Conservation (phyloP, 225 moss, liverwort and hornwort species). For the Pseudisothecium myosuroides region DNA sequence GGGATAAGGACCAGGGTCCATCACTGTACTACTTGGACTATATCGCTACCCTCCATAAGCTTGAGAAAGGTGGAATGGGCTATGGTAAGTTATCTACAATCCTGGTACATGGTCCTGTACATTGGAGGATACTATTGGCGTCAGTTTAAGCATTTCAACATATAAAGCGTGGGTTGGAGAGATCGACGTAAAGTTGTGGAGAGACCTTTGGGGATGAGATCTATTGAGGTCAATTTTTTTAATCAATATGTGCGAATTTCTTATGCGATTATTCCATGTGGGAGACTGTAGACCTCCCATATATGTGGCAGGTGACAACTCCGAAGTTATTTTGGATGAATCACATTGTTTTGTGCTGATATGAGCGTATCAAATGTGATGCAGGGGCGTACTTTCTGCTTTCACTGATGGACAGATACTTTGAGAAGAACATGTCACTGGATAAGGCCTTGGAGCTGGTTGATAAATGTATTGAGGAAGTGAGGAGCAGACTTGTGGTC, state of each 20-base stretch:
- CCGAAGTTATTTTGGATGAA: not conserved
- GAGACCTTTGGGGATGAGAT: not conserved
- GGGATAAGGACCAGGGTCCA: constrained; percentile 57
- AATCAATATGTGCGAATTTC: not conserved
- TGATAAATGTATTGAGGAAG: constrained; percentile 81
- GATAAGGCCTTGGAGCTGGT: constrained; percentile 82
- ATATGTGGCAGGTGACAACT: not conserved
- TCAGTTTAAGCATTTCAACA: not conserved
- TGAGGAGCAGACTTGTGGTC: constrained; percentile 67
- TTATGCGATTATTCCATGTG: not conserved
- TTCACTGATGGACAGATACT: constrained; percentile 97
- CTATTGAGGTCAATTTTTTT: not conserved
- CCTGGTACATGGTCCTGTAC: not conserved
- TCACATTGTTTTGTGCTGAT: not conserved
- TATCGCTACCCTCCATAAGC: constrained; percentile 54
- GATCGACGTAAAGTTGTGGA: not conserved
- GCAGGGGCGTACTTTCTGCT: constrained; percentile 91
- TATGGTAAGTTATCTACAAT: constrained; percentile 29
- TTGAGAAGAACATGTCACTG: constrained; percentile 77
- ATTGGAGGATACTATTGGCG: not conserved
- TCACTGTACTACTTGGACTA: constrained; percentile 66
- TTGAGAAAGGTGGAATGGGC: constrained; percentile 61
- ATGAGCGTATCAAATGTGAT: not conserved
- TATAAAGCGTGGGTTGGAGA: not conserved
- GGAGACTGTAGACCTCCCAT: no score